Evolutionary conservation across 176 grass and related monocot species (phyloP), one percentile per base, ranked within the genome.

Genomic region (Oryza glaberrima): DNA sequence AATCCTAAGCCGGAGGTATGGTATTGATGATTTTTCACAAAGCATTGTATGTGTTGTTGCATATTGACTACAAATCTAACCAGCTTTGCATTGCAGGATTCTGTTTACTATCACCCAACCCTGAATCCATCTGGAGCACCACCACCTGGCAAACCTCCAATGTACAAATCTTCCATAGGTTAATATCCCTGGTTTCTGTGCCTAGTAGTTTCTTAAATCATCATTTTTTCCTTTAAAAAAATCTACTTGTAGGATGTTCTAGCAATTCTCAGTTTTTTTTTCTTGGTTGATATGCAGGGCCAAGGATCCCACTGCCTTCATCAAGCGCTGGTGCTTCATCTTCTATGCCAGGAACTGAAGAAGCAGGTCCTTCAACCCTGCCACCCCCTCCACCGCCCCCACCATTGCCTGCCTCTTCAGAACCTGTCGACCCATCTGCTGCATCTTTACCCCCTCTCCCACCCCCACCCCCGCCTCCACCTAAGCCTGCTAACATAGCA

Each of bases 151-250:
- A 97, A 97, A 88, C 92, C 92, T 90, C 94, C 87, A 26, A 94
- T 97, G 94, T 97, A 94, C 86, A 94, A 92, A 81, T 92, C 94
- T 61, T 92, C 94, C 43, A 92, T 92, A 92, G 94, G 94, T 93
- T 69, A 81, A 7, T 69, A 47, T 69, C 70, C 14, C 11, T 25
- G 45, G 14, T 26, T 40, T 81, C 69, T 23, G 47, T 46, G 26
- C 32, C 28, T 74, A 69, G 65, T 74, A 69, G 65, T 69, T 64
- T 69, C 23, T 23, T 61, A 67, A 9, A 74, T 23, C 58, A 23
- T 63, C 58, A 63, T 19, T 23, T 63, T 49, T 68, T 38, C 2
- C 9, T 30, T 74, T 28, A 17, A 65, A 9, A 9, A 63, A 63
- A 0, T 20, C 6, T 58, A 56, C 17, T 20, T 19, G 0, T 38